Evolutionary conservation across 2,329 filamentous ascomycete species (phyloP), one percentile per base, ranked within the genome.

Genomic region (Fusarium continuum): DNA sequence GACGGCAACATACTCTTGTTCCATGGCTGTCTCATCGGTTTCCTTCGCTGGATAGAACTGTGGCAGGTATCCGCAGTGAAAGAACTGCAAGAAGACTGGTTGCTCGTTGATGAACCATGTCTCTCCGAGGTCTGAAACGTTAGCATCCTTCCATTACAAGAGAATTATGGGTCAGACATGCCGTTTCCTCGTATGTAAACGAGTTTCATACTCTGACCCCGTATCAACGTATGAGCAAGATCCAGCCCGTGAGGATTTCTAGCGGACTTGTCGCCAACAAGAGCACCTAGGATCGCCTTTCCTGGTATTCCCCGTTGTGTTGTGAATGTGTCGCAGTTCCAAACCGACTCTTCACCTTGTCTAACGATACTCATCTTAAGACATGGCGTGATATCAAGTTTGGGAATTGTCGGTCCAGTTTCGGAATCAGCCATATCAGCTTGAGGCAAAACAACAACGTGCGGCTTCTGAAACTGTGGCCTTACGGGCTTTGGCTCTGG

Each of bases 21-120:
- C 31, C 41, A 36, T 61, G 4, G 61, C 61, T 6, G 6, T 20
- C 0, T 28, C 11, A 0, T 65, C 50, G 0, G 25, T 4, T 6
- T 61, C 61, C 5, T 44, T 61, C 1, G 38, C 31, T 2, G 61
- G 61, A 3, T 52, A 65, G 14, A 65, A 62, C 2, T 57, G 61
- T 0, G 61, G 61, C 0, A 53, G 9, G 2, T 65, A 65, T 8
- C 41, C 50, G 3, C 50, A 65, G 14, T 65, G 61, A 2, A 65
- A 26, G 3, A 65, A 65, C 11, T 65, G 61, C 1, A 65, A 6
- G 5, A 65, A 65, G 0, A 65, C 38, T 0, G 61, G 55, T 9
- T 61, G 39, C 2, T 65, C 55, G 3, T 65, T 62, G 4, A 65
- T 44, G 2, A 65, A 65, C 61, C 61, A 65, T 0, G 61, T 65